Percentiles rank a stretch among this genome's conserved stretches.
Evolutionary conservation across 2,329 filamentous ascomycete genomes (phyloP).

Genomic region (Ceratocystis harringtonii): DNA sequence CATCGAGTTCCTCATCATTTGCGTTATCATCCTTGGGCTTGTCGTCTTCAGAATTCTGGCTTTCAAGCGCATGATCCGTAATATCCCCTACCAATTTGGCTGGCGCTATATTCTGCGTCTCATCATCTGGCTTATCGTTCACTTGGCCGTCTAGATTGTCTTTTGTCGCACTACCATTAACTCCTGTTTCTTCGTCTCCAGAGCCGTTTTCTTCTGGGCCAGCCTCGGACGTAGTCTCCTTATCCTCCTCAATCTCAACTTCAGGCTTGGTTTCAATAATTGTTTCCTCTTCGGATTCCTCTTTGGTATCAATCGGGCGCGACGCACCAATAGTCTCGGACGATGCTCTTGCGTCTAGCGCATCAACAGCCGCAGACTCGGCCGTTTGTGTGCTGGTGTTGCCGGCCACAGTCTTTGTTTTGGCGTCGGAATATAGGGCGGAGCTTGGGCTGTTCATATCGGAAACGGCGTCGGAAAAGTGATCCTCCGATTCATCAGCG

Average conservation of each 20-base stretch:
- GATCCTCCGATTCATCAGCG: slow-evolving; percentile 45
- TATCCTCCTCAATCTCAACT: not conserved
- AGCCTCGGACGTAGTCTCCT: not conserved
- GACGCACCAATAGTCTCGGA: slow-evolving; percentile 20
- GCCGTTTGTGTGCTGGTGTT: slow-evolving; percentile 29
- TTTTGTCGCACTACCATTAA: not conserved
- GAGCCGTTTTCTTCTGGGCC: not conserved
- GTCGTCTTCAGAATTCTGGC: not conserved
- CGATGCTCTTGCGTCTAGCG: slow-evolving; percentile 20
- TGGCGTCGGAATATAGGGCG: slow-evolving; percentile 37
- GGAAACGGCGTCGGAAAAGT: slow-evolving; percentile 53
- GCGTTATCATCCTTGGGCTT: not conserved
- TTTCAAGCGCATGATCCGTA: not conserved
- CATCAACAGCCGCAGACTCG: slow-evolving; percentile 40
- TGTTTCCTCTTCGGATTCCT: slow-evolving; percentile 14
- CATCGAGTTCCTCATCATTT: not conserved
- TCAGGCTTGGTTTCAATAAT: not conserved
- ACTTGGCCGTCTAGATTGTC: not conserved
- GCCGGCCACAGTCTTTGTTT: slow-evolving; percentile 3
- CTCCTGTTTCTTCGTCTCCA: not conserved
- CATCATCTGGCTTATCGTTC: not conserved
- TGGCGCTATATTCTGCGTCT: not conserved
- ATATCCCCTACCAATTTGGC: not conserved
- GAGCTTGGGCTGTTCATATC: slow-evolving; percentile 29
- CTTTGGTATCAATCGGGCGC: slow-evolving; percentile 5